phyloP scores from a whole-genome alignment of 169 alveolate species.

The Eimeria brunetti region DNA sequence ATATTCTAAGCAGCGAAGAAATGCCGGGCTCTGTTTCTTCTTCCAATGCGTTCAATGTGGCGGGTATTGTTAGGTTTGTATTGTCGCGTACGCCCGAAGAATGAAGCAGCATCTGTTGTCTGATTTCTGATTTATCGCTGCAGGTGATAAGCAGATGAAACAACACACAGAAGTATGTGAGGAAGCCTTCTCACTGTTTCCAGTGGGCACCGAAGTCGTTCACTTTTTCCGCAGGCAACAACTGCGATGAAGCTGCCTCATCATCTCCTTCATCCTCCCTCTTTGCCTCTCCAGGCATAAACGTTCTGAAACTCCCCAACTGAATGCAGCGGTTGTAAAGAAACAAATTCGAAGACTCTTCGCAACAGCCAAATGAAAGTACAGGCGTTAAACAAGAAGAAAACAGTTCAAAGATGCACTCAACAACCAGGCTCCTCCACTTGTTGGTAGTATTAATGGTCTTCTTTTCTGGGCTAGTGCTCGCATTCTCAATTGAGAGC shows the following conservation, averaged over 20 bases:
- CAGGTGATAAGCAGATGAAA: background rate
- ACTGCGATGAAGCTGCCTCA: constrained; percentile 82
- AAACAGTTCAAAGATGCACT: background rate
- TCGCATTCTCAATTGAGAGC: background rate
- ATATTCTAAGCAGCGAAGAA: no score
- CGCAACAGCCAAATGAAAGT: background rate
- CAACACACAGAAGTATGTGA: background rate
- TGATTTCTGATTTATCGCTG: background rate
- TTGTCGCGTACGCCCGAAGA: background rate
- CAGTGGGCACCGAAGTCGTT: constrained; percentile 93
- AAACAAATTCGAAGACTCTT: background rate
- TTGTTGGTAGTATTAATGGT: background rate
- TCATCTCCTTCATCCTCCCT: constrained; percentile 67
- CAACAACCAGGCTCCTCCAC: background rate
- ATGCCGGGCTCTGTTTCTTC: background rate
- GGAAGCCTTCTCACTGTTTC: constrained; percentile 80
- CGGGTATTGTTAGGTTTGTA: background rate
- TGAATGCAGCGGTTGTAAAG: constrained; percentile 12
- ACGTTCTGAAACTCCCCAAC: constrained; percentile 92
- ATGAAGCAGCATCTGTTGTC: background rate
- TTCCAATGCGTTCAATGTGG: background rate
- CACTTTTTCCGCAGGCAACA: constrained; percentile 88
- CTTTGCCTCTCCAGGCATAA: constrained; percentile 87
- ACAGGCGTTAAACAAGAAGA: background rate
- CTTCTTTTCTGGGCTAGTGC: background rate